A percentile compares a stretch with the other conserved stretches of the same genome.
phyloP scores from a whole-genome alignment of 2,329 filamentous ascomycete genomes.

The Talaromyces albobiverticillius region DNA sequence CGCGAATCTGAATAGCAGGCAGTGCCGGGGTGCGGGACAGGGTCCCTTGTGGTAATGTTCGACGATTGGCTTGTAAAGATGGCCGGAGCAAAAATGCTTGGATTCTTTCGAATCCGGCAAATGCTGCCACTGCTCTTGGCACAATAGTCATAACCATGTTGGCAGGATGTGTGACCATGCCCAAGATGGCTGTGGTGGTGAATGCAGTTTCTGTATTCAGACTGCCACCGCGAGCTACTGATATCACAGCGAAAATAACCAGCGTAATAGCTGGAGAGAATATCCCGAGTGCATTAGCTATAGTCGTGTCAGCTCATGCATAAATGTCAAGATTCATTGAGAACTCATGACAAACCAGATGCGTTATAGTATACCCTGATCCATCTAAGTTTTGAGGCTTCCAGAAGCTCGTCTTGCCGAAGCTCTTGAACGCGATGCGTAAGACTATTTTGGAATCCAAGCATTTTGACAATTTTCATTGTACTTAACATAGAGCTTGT shows the following conservation, averaged over 20 bases:
- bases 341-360: constrained; percentile 26
- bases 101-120: constrained; percentile 41
- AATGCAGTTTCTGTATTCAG: constrained; percentile 27
- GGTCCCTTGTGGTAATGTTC: background rate
- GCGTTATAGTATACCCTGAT: constrained; percentile 40
- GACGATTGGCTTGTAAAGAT: background rate
- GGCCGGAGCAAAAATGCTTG: constrained; percentile 28
- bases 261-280: constrained; percentile 16
- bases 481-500: constrained; percentile 48
- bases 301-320: background rate
- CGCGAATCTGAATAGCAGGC: constrained; percentile 2
- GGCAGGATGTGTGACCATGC: constrained; percentile 23
- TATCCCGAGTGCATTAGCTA: constrained; percentile 2
- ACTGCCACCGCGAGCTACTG: constrained; percentile 20
- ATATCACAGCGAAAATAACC: constrained; percentile 34
- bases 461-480: constrained; percentile 54
- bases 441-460: constrained; percentile 44
- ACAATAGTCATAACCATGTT: constrained; percentile 26
- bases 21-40: too few species aligned
- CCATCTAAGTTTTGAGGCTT: constrained; percentile 39
- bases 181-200: constrained; percentile 25
- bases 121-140: constrained; percentile 31
- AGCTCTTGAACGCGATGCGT: constrained; percentile 36
- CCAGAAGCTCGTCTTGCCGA: constrained; percentile 37
- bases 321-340: background rate